A percentile compares a stretch with the other conserved stretches of the same genome.
phyloP scores from a whole-genome alignment of 257 asterid genomes.

The Primulina huaijiensis region DNA sequence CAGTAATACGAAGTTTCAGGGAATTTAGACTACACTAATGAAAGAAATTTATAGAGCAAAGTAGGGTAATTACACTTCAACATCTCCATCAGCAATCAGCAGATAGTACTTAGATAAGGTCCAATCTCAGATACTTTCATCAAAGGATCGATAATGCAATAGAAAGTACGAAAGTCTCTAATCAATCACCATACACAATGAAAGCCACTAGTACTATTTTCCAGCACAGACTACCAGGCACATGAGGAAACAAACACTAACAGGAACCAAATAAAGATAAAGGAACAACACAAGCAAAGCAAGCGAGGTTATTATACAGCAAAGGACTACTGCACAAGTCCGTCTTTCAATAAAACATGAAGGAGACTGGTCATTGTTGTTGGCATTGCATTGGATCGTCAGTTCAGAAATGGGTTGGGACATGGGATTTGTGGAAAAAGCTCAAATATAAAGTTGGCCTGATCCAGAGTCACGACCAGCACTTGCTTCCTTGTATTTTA shows the following conservation, averaged over 20 bases:
- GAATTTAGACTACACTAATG: background rate
- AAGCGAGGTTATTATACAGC: constrained; percentile 15
- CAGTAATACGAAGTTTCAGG: constrained; percentile 14
- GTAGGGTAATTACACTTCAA: background rate
- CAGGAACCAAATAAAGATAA: background rate
- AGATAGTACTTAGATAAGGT: background rate
- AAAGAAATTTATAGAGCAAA: background rate
- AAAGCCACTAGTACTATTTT: constrained; percentile 22
- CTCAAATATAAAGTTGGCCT: constrained; percentile 45
- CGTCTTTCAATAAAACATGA: constrained; percentile 23
- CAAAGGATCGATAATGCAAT: background rate
- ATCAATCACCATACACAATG: constrained; percentile 11
- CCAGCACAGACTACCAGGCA: constrained; percentile 62
- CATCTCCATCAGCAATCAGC: background rate
- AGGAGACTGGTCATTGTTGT: constrained; percentile 24
- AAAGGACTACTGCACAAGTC: constrained; percentile 14
- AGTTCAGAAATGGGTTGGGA: constrained; percentile 28
- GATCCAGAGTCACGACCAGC: constrained; percentile 36
- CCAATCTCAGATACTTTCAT: background rate
- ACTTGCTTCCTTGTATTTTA: constrained; percentile 48
- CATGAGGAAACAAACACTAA: constrained; percentile 26
- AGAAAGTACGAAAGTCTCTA: background rate
- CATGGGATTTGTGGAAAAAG: background rate
- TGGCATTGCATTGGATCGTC: constrained; percentile 26
- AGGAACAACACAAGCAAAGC: constrained; percentile 4